Evolutionary conservation across 2,329 filamentous ascomycete genomes (phyloP).

Genomic region (Cephalotrichum gorgonifer): DNA sequence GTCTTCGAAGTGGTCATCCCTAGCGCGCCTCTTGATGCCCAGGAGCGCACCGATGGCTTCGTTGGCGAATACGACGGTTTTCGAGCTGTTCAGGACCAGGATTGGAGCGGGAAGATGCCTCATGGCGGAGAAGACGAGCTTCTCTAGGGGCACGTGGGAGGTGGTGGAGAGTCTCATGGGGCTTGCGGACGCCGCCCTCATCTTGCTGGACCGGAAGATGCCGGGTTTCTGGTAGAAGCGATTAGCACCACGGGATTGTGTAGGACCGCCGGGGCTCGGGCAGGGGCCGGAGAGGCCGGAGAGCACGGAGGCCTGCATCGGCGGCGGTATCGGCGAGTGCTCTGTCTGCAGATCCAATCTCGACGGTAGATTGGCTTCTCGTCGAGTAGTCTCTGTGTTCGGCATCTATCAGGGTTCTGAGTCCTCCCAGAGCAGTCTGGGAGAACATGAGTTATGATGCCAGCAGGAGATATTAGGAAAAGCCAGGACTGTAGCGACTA

Average conservation of each 20-base stretch:
- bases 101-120: conserved; percentile 66
- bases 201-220: background rate
- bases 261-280: background rate
- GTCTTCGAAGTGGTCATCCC: conserved; percentile 24
- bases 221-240: background rate
- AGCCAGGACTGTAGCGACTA: no score
- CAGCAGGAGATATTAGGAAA: no score
- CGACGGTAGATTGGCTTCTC: no score
- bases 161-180: conserved; percentile 22
- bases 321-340: no score
- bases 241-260: background rate
- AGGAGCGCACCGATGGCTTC: conserved; percentile 64
- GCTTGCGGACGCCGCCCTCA: background rate
- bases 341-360: no score
- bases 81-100: conserved; percentile 56
- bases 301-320: no score
- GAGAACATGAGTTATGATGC: no score
- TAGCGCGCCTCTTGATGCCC: conserved; percentile 38
- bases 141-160: conserved; percentile 36
- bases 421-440: no score
- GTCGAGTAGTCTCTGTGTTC: no score
- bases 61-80: conserved; percentile 64
- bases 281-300: no score
- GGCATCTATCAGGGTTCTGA: no score
- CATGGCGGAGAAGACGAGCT: conserved; percentile 56